These are phyloP conservation scores for Coemansia asiatica DNA, from an alignment of 192 early-diverging fungal genomes.

Conservation along the genomic window DNA sequence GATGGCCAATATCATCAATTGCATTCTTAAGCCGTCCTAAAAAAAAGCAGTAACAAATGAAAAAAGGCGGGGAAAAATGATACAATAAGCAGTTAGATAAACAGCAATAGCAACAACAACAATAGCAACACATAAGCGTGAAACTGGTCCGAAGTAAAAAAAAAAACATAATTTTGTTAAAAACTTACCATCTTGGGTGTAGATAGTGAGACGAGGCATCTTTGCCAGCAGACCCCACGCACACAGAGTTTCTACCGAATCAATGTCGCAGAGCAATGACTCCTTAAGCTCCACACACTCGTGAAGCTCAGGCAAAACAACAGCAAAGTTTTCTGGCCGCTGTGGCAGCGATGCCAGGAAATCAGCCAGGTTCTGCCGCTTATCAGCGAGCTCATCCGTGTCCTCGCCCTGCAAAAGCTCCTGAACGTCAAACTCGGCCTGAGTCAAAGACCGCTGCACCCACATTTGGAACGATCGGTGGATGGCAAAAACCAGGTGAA, in stretches of 20 bases:
- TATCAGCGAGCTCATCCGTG: slow-evolving; percentile 27
- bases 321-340: slow-evolving; percentile 40
- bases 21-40: slow-evolving; percentile 18
- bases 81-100: neutral
- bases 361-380: slow-evolving; percentile 26
- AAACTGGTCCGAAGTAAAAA: neutral
- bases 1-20: slow-evolving; percentile 24
- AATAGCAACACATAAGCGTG: neutral
- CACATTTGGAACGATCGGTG: slow-evolving; percentile 45
- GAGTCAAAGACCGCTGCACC: slow-evolving; percentile 40
- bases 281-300: slow-evolving; percentile 1
- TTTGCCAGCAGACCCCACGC: slow-evolving; percentile 39
- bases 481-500: slow-evolving; percentile 37
- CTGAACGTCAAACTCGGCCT: slow-evolving; percentile 41
- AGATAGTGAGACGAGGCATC: slow-evolving; percentile 40
- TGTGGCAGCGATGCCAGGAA: slow-evolving; percentile 41
- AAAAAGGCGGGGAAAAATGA: neutral
- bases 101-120: neutral
- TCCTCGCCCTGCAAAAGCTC: slow-evolving; percentile 37
- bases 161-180: neutral
- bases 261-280: slow-evolving; percentile 16
- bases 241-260: slow-evolving; percentile 41
- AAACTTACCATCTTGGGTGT: slow-evolving; percentile 37
- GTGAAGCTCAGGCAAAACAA: slow-evolving; percentile 28
- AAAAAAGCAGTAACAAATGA: neutral